Conservation (phyloP, 768 basidiomycete genomes). For the Favolaschia claudopus region DNA sequence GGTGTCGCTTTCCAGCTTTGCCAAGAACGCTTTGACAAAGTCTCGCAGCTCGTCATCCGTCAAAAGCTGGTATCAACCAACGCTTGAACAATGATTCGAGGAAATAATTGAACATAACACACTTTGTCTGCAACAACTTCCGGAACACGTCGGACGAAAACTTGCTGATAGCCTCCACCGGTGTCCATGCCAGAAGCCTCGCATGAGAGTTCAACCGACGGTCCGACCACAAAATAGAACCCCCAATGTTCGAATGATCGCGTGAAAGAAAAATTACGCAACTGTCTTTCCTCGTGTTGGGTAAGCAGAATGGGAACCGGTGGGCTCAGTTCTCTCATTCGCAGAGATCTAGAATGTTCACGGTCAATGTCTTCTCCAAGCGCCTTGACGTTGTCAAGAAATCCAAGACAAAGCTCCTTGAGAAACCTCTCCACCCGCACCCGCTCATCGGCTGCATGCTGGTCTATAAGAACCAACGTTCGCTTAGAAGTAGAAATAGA, state of each 20-base stretch:
- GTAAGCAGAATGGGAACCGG: conserved; percentile 71
- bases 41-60: conserved; percentile 76
- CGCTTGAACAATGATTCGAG: conserved; percentile 17
- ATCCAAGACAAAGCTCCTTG: conserved; percentile 75
- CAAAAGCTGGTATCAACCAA: conserved; percentile 54
- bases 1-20: conserved; percentile 59
- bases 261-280: conserved; percentile 51
- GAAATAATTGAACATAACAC: conserved; percentile 29
- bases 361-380: conserved; percentile 39
- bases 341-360: conserved; percentile 9
- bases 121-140: conserved; percentile 76
- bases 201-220: too few relatives aligned
- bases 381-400: conserved; percentile 51
- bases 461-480: conserved; percentile 84
- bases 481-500: conserved; percentile 23
- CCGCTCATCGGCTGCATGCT: conserved; percentile 98
- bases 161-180: conserved; percentile 65
- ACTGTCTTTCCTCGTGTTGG: conserved; percentile 62
- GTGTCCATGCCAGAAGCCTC: too few relatives aligned
- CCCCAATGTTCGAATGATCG: conserved; percentile 75
- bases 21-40: conserved; percentile 77
- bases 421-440: conserved; percentile 89
- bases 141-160: conserved; percentile 70
- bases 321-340: conserved; percentile 52
- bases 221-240: conserved; percentile 56